Conservation (phyloP, 495 filamentous ascomycete species). For the Niebla homalea region DNA sequence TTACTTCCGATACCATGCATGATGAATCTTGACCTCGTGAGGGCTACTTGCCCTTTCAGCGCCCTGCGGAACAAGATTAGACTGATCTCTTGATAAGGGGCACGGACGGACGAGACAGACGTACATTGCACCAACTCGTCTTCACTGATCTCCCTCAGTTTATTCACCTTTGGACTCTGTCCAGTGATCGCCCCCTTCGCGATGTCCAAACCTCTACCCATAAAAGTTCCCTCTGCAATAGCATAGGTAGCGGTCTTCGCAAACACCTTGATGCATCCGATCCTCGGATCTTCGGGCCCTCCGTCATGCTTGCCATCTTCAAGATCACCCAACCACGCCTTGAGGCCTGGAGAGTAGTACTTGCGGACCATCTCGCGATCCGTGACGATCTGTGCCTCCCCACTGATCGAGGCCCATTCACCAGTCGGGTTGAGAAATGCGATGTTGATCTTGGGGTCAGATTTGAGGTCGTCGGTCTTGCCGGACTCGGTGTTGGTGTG, state of each 20-base stretch:
- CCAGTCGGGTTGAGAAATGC: constrained; percentile 68
- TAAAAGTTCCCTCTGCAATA: constrained; percentile 25
- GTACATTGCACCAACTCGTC: constrained; percentile 42
- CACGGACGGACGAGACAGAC: neutral
- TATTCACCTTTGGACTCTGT: constrained; percentile 58
- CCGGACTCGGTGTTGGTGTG: constrained; percentile 87
- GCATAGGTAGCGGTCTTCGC: constrained; percentile 34
- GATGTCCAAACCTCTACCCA: constrained; percentile 54
- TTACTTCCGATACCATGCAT: no score
- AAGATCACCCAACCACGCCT: constrained; percentile 83
- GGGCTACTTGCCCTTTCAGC: no score
- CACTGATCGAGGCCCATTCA: constrained; percentile 71
- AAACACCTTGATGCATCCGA: constrained; percentile 41
- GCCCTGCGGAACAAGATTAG: no score
- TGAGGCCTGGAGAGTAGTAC: constrained; percentile 63
- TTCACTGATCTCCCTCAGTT: constrained; percentile 61
- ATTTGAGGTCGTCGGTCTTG: constrained; percentile 72
- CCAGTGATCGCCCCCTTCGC: constrained; percentile 65
- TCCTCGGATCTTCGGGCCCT: constrained; percentile 64
- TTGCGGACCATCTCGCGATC: constrained; percentile 56
- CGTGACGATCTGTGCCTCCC: constrained; percentile 50
- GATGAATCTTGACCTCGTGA: no score
- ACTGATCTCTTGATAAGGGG: no score
- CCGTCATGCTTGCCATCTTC: constrained; percentile 83
- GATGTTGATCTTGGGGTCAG: constrained; percentile 63